Evolutionary conservation across 345 rosid species (phyloP), one percentile per base, ranked within the genome.

Genomic region (Eucalyptus dawsonii): DNA sequence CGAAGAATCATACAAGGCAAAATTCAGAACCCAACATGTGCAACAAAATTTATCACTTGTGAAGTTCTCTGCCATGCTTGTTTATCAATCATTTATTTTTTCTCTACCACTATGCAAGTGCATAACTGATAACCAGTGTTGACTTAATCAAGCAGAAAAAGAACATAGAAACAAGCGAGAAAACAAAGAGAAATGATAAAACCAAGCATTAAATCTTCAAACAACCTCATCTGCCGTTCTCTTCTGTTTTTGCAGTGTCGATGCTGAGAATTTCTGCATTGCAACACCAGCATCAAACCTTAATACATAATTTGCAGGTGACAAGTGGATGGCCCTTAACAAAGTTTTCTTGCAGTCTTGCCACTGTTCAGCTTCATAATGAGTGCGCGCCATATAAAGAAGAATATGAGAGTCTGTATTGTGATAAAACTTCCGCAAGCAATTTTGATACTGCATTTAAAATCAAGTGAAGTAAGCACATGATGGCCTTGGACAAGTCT

Each of bases 351-450:
- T 98, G 98, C 99, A 98, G 87, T 98, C 99, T 94, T 97, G 99
- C 99, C 99, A 98, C 89, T 98, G 98, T 93, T 98, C 99, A 91
- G 99, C 99, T 95, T 98, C 99, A 93, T 97, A 97, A 93, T 97
- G 96, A 67, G 98, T 98, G 88, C 99, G 97, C 56, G 99, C 99
- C 88, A 98, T 87, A 93, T 98, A 97, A 80, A 98, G 98, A 93
- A 95, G 98, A 92, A 95, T 95, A 91, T 97, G 99, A 87, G 96
- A 95, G 91, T 98, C 99, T 67, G 99, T 98, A 92, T 95, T 95
- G 91, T 94, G 80, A 90, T 93, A 95, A 92, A 97, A 98, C 94
- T 98, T 98, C 96, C 96, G 93, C 95, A 98, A 91, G 95, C 99
- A 97, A 93, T 98, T 98, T 92, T 98, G 98, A 93, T 97, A 98